Base-by-base conservation (phyloP, 2,329 filamentous ascomycete species). In the Colletotrichum zoysiae region DNA sequence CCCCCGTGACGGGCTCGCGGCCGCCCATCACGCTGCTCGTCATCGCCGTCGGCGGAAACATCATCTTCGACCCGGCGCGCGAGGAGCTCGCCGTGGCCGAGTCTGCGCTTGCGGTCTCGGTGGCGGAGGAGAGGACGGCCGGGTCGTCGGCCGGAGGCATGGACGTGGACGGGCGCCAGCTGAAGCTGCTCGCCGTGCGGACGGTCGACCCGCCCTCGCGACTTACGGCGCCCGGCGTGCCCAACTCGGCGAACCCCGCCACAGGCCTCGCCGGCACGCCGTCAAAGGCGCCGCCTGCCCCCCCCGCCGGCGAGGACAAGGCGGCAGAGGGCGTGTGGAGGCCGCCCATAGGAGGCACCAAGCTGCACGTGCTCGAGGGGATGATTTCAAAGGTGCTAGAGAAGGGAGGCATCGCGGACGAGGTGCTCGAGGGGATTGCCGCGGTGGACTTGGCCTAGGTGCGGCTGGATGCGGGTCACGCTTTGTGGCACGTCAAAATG, bases 1-100 rank as follows among this genome's bases (percentile, higher is more conserved):
- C 76, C 5, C 74, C 77, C 30, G 76, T 79, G 23, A 53, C 71
- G 5, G 77, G 77, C 0, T 79, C 84, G 14, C 89, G 91, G 60
- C 96, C 96, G 5, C 95, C 96, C 0, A 89, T 99, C 67, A 98
- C 95, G 4, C 88, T 99, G 26, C 91, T 99, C 14, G 94, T 98
- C 67, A 92, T 97, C 81, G 90, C 93, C 3, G 92, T 97, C 0
- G 93, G 92, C 70, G 87, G 92, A 71, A 98, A 96, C 80, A 91
- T 97, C 82, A 92, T 99, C 75, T 98, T 98, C 83, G 96, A 99
- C 80, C 95, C 96, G 0, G 92, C 90, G 64, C 91, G 92, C 76
- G 95, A 98, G 80, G 96, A 99, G 81, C 90, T 99, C 20, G 93
- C 95, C 2, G 95, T 98, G 5, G 96, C 96, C 1, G 95, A 98